phyloP scores from a whole-genome alignment of 441 rosid genomes.

The Gossypium schwendimanii region DNA sequence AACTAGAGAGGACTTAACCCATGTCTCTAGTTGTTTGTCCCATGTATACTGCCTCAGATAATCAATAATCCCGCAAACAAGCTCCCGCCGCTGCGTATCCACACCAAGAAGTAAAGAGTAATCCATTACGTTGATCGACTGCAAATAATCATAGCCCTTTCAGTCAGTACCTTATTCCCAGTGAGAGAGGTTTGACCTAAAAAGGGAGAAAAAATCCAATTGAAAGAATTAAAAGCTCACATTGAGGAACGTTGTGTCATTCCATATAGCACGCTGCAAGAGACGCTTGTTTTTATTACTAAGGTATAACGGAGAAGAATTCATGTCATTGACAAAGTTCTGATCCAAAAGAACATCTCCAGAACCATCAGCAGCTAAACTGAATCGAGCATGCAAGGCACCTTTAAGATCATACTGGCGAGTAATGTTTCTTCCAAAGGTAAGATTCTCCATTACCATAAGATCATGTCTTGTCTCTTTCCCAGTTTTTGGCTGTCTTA shows the following conservation, averaged over 20 bases:
- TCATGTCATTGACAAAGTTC: slow-evolving; percentile 92
- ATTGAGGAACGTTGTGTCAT: slow-evolving; percentile 82
- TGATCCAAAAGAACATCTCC: slow-evolving; percentile 88
- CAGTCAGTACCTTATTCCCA: background rate
- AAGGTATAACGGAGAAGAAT: slow-evolving; percentile 77
- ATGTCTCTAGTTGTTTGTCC: slow-evolving; percentile 95
- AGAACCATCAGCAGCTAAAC: slow-evolving; percentile 41
- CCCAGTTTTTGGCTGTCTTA: slow-evolving; percentile 69
- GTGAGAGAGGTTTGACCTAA: background rate
- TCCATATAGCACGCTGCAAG: slow-evolving; percentile 85
- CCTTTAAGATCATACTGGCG: slow-evolving; percentile 97
- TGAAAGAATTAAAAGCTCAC: slow-evolving; percentile 42
- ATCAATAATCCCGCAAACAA: slow-evolving; percentile 94
- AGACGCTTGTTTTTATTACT: slow-evolving; percentile 65
- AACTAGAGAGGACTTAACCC: slow-evolving; percentile 88
- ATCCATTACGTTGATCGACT: slow-evolving; percentile 95
- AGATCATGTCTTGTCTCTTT: slow-evolving; percentile 78
- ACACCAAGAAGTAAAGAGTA: slow-evolving; percentile 92
- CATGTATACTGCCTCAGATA: slow-evolving; percentile 93
- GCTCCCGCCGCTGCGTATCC: slow-evolving; percentile 56
- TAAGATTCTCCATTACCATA: slow-evolving; percentile 97
- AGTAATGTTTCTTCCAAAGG: slow-evolving; percentile 58
- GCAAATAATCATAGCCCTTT: slow-evolving; percentile 17
- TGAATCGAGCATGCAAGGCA: slow-evolving; percentile 71
- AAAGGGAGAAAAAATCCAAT: background rate